Evolutionary conservation across 148 eudicot species (phyloP).

Genomic region (Fagopyrum homotropicum): DNA sequence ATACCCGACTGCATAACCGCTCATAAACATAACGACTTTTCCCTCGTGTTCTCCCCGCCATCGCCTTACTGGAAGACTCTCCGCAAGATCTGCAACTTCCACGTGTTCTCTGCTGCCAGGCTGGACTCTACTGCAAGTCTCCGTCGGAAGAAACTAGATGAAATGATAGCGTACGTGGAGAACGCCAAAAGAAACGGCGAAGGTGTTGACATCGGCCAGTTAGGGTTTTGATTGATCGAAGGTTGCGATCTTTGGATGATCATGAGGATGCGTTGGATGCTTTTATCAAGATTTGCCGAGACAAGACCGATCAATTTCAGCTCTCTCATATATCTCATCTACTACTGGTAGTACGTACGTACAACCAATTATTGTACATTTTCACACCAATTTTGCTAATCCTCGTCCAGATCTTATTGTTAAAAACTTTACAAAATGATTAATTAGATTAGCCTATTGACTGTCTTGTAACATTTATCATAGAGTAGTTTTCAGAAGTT

Average conservation of each 20-base stretch:
- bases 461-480: too few species aligned
- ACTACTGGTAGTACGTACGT: neutral
- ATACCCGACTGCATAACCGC: neutral
- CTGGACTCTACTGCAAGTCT: neutral
- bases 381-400: too few species aligned
- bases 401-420: too few species aligned
- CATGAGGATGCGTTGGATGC: neutral
- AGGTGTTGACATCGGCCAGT: neutral
- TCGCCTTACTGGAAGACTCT: neutral
- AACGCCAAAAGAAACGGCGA: neutral
- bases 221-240: neutral
- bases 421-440: too few species aligned
- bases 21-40: neutral
- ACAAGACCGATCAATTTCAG: neutral
- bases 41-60: neutral
- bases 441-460: too few species aligned
- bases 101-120: neutral
- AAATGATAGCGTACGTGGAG: neutral
- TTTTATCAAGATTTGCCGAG: neutral
- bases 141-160: neutral
- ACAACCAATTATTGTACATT: too few species aligned
- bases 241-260: neutral
- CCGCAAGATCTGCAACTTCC: neutral
- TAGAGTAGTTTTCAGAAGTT: too few species aligned
- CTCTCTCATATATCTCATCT: neutral